Evolutionary conservation across 2,329 filamentous ascomycete species (phyloP), one percentile per base, ranked within the genome.

Genomic region (Monilinia fructicola): DNA sequence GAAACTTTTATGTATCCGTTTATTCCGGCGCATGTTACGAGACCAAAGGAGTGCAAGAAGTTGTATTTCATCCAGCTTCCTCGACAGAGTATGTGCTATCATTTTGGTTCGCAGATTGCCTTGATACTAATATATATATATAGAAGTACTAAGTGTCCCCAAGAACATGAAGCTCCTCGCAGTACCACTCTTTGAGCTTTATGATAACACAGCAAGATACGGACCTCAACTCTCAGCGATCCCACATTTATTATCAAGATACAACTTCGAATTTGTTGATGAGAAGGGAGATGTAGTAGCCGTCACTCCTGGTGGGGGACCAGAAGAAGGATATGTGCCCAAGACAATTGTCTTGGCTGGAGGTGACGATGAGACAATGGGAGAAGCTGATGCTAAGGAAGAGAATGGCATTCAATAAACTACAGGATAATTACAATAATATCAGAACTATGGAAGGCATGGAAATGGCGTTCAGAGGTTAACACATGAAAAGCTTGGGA

Each of bases 1-100:
- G 95, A 99, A 83, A 98, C 95, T 2, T 98, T 98, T 83, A 97
- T 99, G 93, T 99, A 99, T 78, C 95, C 95, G 0, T 99, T 97
- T 79, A 90, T 98, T 67, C 95, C 95, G 10, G 92, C 93, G 23
- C 95, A 99, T 80, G 92, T 97, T 69, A 97, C 94, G 23, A 85
- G 95, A 63, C 95, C 95, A 10, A 99, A 99, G 82, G 95, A 99
- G 82, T 97, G 94, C 82, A 99, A 99, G 84, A 99, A 99, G 84
- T 84, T 98, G 53, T 99, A 98, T 79, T 93, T 98, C 69, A 97
- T 99, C 71, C 92, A 97, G 78, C 83, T 99, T 38, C 95, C 95
- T 0, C 88, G 93, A 78, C 93, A 90, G 73, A 98, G 93, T 96
- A 84, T 69, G 87, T 79, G 16, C 18, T 38, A 26, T 35, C 10